Evolutionary conservation across 257 asterid genomes (phyloP), one percentile per base, ranked within the genome.

Genomic region (Paraleonurus japonicus): DNA sequence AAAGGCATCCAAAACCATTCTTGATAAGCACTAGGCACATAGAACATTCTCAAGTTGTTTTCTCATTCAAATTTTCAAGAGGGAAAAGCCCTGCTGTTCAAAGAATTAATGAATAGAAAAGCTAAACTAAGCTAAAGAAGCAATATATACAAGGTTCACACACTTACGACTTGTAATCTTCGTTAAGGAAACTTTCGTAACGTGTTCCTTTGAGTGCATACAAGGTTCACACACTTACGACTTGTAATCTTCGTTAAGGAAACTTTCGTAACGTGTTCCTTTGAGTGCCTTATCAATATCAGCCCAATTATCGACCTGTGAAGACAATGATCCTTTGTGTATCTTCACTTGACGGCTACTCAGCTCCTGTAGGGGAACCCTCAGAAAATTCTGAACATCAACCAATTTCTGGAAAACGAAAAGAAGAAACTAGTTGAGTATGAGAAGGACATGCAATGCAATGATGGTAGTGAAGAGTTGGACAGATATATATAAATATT

Each of bases 311-410:
- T 83, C 95, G 35, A 92, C 90, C 76, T 91, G 97, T 4, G 87
- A 79, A 11, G 96, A 83, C 64, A 94, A 63, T 1, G 95, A 63
- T 17, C 98, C 96, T 74, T 78, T 83, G 75, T 94, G 98, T 81
- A 94, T 94, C 86, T 91, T 94, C 77, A 94, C 95, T 69, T 94
- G 99, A 7, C 96, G 88, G 81, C 99, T 94, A 0, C 50, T 72
- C 68, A 91, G 81, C 22, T 86, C 81, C 79, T 64, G 85, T 53
- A 5, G 73, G 0, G 98, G 99, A 54, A 94, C 96, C 78, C 75
- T 77, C 45, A 91, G 82, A 81, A 94, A 94, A 68, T 86, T 88
- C 85, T 86, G 96, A 79, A 91, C 96, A 1, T 89, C 96, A 4
- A 68, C 74, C 82, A 94, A 72, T 79, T 86, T 89, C 99, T 94